phyloP scores from a whole-genome alignment of 768 basidiomycete species.

The Kondoa malvinella region DNA sequence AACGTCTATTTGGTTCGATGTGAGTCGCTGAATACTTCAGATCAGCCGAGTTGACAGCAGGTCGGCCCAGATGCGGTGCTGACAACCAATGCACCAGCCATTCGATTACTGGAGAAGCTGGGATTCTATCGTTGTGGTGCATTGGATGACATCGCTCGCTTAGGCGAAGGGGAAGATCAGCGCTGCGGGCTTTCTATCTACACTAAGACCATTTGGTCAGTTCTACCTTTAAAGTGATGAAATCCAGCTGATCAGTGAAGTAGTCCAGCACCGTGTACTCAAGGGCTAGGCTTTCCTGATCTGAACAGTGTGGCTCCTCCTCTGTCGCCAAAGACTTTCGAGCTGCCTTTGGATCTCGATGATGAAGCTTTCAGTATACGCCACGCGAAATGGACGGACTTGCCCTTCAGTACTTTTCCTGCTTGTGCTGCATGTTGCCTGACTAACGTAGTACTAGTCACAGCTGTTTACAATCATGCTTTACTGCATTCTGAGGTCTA shows the following conservation, averaged over 20 bases:
- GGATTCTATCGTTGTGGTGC: neutral
- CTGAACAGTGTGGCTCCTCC: neutral
- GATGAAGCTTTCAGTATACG: neutral
- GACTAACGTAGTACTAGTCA: neutral
- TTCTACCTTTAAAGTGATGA: neutral
- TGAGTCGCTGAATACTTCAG: neutral
- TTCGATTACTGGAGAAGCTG: neutral
- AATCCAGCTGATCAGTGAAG: neutral
- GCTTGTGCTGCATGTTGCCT: neutral
- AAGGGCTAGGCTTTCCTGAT: neutral
- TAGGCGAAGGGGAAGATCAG: neutral
- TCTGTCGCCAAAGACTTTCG: neutral
- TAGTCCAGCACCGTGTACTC: neutral
- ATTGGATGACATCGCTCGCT: neutral
- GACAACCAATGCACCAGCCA: neutral
- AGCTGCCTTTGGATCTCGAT: neutral
- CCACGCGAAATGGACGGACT: neutral
- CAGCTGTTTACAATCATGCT: neutral
- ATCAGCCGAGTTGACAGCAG: neutral
- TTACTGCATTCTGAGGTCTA: neutral
- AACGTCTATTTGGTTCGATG: neutral
- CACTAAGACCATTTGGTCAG: neutral
- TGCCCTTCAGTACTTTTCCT: neutral
- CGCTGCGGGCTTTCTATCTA: neutral
- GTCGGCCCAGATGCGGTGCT: neutral